These are phyloP conservation scores for Meira nashicola DNA, from an alignment of 1,284 basidiomycete genomes.

Conservation along the genomic window DNA sequence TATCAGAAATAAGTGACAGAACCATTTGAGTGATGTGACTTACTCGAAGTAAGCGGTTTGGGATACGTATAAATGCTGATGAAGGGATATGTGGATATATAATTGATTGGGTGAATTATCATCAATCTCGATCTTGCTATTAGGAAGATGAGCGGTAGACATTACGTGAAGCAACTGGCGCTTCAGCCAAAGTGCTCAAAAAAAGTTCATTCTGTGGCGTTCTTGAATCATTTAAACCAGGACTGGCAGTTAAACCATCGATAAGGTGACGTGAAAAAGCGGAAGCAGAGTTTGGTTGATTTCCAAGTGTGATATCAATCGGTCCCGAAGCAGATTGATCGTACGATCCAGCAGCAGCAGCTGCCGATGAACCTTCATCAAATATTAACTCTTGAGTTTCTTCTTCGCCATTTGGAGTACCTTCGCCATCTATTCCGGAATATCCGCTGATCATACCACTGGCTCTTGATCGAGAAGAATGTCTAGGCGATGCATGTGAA, in stretches of 20 bases:
- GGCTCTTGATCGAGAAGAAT: not conserved
- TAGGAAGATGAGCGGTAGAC: not conserved
- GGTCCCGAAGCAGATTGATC: not conserved
- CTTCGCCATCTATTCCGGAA: not conserved
- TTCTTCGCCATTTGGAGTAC: constrained; percentile 2
- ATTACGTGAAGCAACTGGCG: constrained; percentile 17
- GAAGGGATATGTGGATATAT: no score
- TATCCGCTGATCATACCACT: no score
- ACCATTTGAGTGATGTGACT: no score
- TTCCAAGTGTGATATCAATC: constrained; percentile 3
- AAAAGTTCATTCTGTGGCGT: constrained; percentile 59
- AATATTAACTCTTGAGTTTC: constrained; percentile 11
- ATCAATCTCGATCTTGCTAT: no score
- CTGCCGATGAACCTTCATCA: not conserved
- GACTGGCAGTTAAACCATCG: constrained; percentile 13
- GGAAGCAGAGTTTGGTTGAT: not conserved
- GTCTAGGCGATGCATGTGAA: not conserved
- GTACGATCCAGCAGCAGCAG: not conserved
- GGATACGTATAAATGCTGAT: no score
- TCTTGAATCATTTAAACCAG: constrained; percentile 32
- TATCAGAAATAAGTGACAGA: no score
- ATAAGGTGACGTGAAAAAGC: not conserved
- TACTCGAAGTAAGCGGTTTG: no score
- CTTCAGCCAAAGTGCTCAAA: constrained; percentile 56
- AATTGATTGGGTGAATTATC: no score